Evolutionary conservation across 75 land plant species (phyloP), one percentile per base, ranked within the genome.

Genomic region (Sequoiadendron giganteum): DNA sequence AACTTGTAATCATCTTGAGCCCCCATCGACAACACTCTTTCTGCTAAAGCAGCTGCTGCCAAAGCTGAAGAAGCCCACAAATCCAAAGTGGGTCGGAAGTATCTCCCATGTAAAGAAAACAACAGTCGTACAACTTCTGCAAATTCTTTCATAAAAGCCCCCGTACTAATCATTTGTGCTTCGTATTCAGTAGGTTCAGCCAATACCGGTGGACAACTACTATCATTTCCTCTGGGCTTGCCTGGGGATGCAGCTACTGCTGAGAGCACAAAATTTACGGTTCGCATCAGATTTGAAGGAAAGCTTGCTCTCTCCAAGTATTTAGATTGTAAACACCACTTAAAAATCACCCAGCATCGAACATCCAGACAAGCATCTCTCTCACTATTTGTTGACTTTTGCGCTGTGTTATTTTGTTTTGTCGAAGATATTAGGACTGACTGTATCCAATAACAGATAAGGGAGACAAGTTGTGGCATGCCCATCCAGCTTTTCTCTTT

Each of bases 391-490:
- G 39, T 83, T 68, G 15, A 38, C 30, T 45, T 40, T 39, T 30
- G 7, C 52, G 49, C 16, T 32, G 85, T 40, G 16, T 3, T 42
- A 45, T 42, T 82, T 14, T 49, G 10, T 73, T 94, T 93, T 28
- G 90, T 91, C 0, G 94, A 86, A 48, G 90, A 76, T 75, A 93
- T 90, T 72, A 97, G 86, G 10, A 93, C 47, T 14, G 91, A 84
- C 87, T 97, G 97, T 61, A 94, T 85, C 96, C 98, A 97, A 40
- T 93, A 89, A 85, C 87, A 90, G 18, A 97, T 87, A 83, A 89
- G 91, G 13, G 91, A 76, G 21, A 93, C 55, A 10, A 95, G 42
- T 5, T 95, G 93, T 4, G 92, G 89, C 56, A 86, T 48, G 39
- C 78, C 87, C 65, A 93, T 88, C 40, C 91, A 83, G 47, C 47